Evolutionary conservation across 495 filamentous ascomycete species (phyloP).

Genomic region (Annulohypoxylon stygium): DNA sequence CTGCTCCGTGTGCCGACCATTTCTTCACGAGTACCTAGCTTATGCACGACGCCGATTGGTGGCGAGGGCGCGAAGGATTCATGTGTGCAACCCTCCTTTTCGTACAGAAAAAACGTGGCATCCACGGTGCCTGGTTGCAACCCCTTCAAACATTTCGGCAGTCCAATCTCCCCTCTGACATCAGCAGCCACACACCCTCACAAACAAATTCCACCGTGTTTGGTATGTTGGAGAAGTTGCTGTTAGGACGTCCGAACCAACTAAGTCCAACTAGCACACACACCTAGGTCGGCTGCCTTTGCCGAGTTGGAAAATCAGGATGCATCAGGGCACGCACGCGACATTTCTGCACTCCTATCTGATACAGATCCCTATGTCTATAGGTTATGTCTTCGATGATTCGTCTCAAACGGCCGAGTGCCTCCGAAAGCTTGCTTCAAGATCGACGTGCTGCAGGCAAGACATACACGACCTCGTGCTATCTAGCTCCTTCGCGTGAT

Average conservation of each 20-base stretch:
- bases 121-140: slow-evolving; percentile 45
- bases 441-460: slow-evolving; percentile 34
- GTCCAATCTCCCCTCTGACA: slow-evolving; percentile 45
- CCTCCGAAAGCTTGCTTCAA: slow-evolving; percentile 30
- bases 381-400: slow-evolving; percentile 6
- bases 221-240: neutral
- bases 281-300: neutral
- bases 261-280: slow-evolving; percentile 17
- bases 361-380: slow-evolving; percentile 20
- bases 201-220: slow-evolving; percentile 8
- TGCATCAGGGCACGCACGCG: slow-evolving; percentile 5
- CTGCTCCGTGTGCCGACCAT: slow-evolving; percentile 19
- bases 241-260: slow-evolving; percentile 14
- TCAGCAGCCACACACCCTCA: slow-evolving; percentile 41
- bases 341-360: slow-evolving; percentile 34
- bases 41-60: slow-evolving; percentile 26
- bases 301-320: slow-evolving; percentile 17
- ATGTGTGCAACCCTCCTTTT: slow-evolving; percentile 42
- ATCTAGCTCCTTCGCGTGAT: slow-evolving; percentile 18
- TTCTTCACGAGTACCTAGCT: slow-evolving; percentile 20
- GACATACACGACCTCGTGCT: slow-evolving; percentile 38
- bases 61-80: slow-evolving; percentile 35
- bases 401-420: slow-evolving; percentile 15
- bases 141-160: slow-evolving; percentile 42
- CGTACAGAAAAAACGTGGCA: slow-evolving; percentile 44